These are phyloP conservation scores for Rhazya stricta DNA, from an alignment of 257 asterid species.

Conservation along the genomic window DNA sequence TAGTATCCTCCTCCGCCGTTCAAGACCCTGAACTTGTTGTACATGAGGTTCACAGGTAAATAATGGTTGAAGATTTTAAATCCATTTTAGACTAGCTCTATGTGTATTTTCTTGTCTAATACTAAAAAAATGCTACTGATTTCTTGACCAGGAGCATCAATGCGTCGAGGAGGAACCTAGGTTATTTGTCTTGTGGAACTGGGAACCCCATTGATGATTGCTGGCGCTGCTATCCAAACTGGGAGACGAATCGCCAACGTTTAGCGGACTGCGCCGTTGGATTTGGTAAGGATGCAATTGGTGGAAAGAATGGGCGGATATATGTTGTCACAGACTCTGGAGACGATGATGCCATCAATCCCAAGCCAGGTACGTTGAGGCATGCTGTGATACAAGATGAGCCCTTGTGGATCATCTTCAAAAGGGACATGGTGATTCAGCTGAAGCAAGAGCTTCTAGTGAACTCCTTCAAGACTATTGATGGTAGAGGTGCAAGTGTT, in stretches of 20 bases:
- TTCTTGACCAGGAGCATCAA: constrained; percentile 42
- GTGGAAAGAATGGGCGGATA: constrained; percentile 56
- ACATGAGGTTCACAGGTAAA: constrained; percentile 60
- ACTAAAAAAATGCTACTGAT: neutral
- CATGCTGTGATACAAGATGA: constrained; percentile 68
- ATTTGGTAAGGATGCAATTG: constrained; percentile 63
- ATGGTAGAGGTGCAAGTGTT: constrained; percentile 73
- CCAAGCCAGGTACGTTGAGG: constrained; percentile 68
- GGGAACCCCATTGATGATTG: constrained; percentile 85
- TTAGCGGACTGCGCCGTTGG: constrained; percentile 82
- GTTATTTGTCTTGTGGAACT: constrained; percentile 49
- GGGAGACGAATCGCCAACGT: constrained; percentile 61
- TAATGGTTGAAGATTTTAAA: neutral
- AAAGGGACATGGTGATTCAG: constrained; percentile 58
- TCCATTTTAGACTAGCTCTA: neutral
- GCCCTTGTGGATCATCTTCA: constrained; percentile 71
- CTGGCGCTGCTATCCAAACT: constrained; percentile 68
- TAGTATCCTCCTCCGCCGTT: constrained; percentile 21
- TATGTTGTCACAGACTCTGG: constrained; percentile 65
- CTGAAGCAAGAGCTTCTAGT: constrained; percentile 58
- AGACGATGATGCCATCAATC: constrained; percentile 56
- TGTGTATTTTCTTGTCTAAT: neutral
- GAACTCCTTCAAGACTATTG: constrained; percentile 69
- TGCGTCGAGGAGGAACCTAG: constrained; percentile 61
- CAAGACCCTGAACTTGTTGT: constrained; percentile 52